Base-by-base conservation (phyloP, 1,139 yeast genomes). In the Geotrichum bryndzae region DNA sequence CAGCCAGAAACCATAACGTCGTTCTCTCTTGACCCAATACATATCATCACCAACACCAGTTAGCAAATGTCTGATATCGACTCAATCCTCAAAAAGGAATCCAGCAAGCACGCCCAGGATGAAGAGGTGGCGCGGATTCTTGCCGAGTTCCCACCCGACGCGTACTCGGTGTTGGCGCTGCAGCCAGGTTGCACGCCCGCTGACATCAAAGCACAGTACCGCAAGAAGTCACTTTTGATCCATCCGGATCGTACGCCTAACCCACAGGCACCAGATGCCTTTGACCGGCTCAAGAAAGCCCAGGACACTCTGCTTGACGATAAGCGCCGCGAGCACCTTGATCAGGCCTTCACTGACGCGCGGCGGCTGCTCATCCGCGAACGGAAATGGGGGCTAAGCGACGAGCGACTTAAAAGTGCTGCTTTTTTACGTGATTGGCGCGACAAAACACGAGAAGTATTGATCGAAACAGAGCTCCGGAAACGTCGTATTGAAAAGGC, bases 161-260 rank as follows among this genome's bases (percentile, higher is more conserved):
- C 84, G 56, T 85, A 84, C 69, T 78, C 84, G 1, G 77, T 86
- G 1, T 73, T 86, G 33, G 85, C 82, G 55, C 73, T 85, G 1
- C 81, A 79, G 61, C 87, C 88, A 0, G 79, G 82, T n/a, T 68
- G 77, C 64, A 64, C 78, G 61, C 55, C 70, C 57, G 61, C 68
- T 45, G 75, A 74, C 56, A 79, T 84, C 60, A 81, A 79, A 65
- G 81, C 78, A 64, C 69, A 76, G 52, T 87, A 81, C 69, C 73
- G 90, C 48, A 81, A 79, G 71, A 85, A 84, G 70, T 84, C 90
- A 8, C 73, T 86, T 52, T 72, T 85, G 64, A 83, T 87, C 50
- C 92, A 87, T 70, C 92, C 92, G 0, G 92, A 87, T 69, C 86
- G 85, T 67, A 79, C 84, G 1, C 72, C 75, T 55, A 82, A 86